Evolutionary conservation across 305 asterid species (phyloP).

Genomic region (Salvia sclarea): DNA sequence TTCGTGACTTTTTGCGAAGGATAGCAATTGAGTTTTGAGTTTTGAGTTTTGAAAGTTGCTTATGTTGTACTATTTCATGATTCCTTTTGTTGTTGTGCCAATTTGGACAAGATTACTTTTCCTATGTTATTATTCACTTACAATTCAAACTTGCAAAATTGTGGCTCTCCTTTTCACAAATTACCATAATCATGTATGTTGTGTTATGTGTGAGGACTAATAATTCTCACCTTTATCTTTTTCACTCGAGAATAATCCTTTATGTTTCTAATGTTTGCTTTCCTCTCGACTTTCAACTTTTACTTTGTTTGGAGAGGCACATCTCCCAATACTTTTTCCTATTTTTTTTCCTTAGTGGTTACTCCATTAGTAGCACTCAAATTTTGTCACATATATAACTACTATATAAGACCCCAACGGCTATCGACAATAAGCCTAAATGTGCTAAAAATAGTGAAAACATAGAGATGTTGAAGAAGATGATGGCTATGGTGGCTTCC

Average conservation of each 20-base stretch:
- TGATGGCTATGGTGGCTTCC: slow-evolving; percentile 33
- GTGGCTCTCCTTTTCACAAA: slow-evolving; percentile 29
- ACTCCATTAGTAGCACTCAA: slow-evolving; percentile 23
- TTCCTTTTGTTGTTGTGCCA: not conserved
- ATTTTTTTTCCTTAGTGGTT: slow-evolving; percentile 28
- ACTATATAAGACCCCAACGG: not conserved
- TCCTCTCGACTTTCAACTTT: slow-evolving; percentile 30
- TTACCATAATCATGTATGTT: too few species aligned
- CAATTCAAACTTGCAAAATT: not conserved
- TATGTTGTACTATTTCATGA: slow-evolving; percentile 16
- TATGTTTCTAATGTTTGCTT: slow-evolving; percentile 7
- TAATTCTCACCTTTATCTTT: slow-evolving; percentile 18
- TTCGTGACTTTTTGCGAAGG: not conserved
- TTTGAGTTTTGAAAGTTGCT: slow-evolving; percentile 16
- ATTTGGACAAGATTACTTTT: slow-evolving; percentile 11
- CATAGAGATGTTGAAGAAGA: slow-evolving; percentile 35
- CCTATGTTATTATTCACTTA: not conserved
- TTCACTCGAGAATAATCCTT: slow-evolving; percentile 21
- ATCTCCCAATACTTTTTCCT: not conserved
- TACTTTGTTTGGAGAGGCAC: slow-evolving; percentile 20
- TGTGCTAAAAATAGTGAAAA: not conserved
- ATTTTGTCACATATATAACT: too few species aligned
- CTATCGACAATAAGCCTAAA: not conserved
- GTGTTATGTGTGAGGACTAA: slow-evolving; percentile 1
- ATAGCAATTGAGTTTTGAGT: not conserved